A percentile compares a stretch with the other conserved stretches of the same genome.
Conservation (phyloP, 495 filamentous ascomycete species). For the Podospora sp. region DNA sequence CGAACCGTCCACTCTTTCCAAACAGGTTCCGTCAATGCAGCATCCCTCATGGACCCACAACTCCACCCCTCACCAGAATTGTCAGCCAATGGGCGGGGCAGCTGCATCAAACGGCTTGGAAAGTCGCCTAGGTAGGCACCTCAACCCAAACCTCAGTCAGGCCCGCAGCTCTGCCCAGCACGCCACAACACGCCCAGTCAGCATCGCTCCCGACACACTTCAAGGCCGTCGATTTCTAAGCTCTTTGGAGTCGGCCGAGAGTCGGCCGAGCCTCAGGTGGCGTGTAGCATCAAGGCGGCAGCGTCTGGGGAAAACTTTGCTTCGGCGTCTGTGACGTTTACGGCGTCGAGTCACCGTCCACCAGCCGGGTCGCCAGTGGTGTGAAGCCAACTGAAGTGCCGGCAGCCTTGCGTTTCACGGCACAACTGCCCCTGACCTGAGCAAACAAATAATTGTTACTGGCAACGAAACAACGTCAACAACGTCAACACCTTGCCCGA, state of each 20-base stretch:
- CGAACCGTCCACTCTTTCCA: constrained; percentile 20
- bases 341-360: constrained; percentile 17
- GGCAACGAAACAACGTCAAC: neutral
- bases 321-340: neutral
- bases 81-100: neutral
- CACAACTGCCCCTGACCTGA: constrained; percentile 1
- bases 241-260: neutral
- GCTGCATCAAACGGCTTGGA: neutral
- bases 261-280: neutral
- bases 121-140: neutral
- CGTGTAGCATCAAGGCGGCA: neutral
- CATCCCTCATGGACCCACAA: neutral
- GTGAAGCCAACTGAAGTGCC: neutral
- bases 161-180: neutral
- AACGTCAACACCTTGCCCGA: neutral
- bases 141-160: neutral
- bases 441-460: constrained; percentile 8
- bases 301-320: neutral
- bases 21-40: constrained; percentile 20
- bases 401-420: neutral
- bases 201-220: neutral
- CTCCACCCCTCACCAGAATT: neutral
- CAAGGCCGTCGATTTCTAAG: neutral
- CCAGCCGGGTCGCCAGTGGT: neutral
- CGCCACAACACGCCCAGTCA: neutral